Base-by-base conservation (phyloP, 495 filamentous ascomycete genomes). In the Cudoniella acicularis region DNA sequence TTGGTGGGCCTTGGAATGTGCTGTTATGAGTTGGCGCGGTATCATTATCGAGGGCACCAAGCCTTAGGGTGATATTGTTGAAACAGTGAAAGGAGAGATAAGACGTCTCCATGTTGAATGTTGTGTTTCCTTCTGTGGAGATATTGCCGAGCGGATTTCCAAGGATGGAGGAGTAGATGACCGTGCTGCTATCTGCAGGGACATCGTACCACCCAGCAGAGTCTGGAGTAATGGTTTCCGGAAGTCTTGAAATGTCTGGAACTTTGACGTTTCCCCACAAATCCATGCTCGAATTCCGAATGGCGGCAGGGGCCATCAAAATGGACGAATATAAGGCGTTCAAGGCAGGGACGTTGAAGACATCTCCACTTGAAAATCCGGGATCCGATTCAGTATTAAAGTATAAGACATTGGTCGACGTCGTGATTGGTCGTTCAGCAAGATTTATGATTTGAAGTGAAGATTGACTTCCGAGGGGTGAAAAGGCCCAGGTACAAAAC, bases 221-320 rank as follows among this genome's bases (percentile, higher is more conserved):
- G 11, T 57, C 41, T 13, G n/a, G 17, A 8, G 4, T 17, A n/a
- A 22, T 48, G 8, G 6, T 48, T 48, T 17, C 21, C 10, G 3
- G 20, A 16, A 49, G 13, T 20, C 54, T 17, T 3, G 54, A 57
- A 21, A 57, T 36, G 16, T 57, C 54, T 4, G 54, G 54, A 6
- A 57, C 20, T 20, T 57, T 57, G 10, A 57, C 43, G 27, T 57
- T 57, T 1, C 54, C 54, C 45, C 54, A 57, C 17, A 57, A 25
- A 49, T 57, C 54, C 24, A 27, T 48, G 27, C 54, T 49, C 10
- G 54, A 48, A 20, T 49, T 41, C 40, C 54, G 18, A n/a, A 57
- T 49, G 8, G 54, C n/a, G n/a, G 54, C 46, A 1, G 54, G 54
- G 13, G 45, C 46, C 54, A 57, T 57, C 2, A 57, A 25, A 17